Evolutionary conservation across 2,329 filamentous ascomycete genomes (phyloP), one percentile per base, ranked within the genome.

Genomic region (Talaromyces rugulosus): DNA sequence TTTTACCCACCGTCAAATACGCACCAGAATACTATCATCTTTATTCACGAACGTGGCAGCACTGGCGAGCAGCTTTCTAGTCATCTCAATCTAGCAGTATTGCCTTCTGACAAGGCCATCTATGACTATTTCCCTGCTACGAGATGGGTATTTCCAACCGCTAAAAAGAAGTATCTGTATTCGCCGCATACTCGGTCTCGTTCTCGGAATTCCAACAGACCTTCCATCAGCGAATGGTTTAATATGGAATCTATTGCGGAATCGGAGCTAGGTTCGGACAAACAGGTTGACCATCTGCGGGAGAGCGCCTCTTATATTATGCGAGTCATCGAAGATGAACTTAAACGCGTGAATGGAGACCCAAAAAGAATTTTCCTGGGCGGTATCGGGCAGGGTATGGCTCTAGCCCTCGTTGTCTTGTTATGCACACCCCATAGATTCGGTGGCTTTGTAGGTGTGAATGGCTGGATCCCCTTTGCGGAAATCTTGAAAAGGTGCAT

Each of bases 381-480:
- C 8, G 65, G 65, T 23, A 40, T 64, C 51, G 64, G 62, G 9
- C 63, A 65, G 44, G 65, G 65, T 12, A 63, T 64, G 57, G 60
- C 63, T 9, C 42, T 63, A 16, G 64, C 34, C 1, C 27, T 65
- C 9, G 58, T 61, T 7, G 60, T 61, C n/a, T 58, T 66, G 60
- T 18, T 66, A 8, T 65, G 63, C 52, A 53, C 40, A 14, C 58
- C 52, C n/a, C 59, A 61, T 53, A 31, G 30, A 31, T 53, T 65
- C 34, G 63, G 62, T 18, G 63, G 62, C 0, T 63, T 65, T 34
- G 56, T 62, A 36, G 61, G 62, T n/a, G 36, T 63, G 51, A 61
- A 63, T 61, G 63, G 62, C 12, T 65, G 63, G 63, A 58, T 65
- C 14, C 63, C 63, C 12, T 59, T 62, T 34, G 55, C 59, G 6